Conservation (phyloP, 2,329 filamentous ascomycete species). For the Diplodia sapinea region DNA sequence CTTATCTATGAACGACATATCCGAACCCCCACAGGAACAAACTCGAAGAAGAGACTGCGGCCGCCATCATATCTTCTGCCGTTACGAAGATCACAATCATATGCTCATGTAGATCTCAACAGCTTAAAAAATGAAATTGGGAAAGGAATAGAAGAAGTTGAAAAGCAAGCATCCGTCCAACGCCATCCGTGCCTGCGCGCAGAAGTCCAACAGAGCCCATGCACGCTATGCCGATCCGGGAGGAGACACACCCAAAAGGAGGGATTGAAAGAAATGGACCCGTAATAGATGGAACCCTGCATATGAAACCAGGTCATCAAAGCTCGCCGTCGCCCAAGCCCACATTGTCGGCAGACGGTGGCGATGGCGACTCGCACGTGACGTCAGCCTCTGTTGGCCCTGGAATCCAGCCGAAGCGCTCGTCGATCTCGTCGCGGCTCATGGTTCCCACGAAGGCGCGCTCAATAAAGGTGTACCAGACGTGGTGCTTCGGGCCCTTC, state of each 20-base stretch:
- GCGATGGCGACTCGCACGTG: not conserved
- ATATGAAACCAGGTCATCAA: not conserved
- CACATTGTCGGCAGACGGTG: not conserved
- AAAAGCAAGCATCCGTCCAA: not conserved
- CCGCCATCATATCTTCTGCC: not conserved
- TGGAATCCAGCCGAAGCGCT: constrained; percentile 40
- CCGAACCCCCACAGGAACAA: not conserved
- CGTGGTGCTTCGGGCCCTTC: constrained; percentile 59
- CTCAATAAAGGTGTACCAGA: constrained; percentile 77
- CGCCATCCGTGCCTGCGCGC: constrained; percentile 2
- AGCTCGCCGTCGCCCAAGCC: constrained; percentile 23
- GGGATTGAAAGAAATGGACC: not conserved
- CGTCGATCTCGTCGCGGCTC: constrained; percentile 66
- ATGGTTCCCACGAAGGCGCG: constrained; percentile 81
- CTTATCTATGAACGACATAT: not conserved
- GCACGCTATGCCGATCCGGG: constrained; percentile 13
- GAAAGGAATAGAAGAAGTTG: not conserved
- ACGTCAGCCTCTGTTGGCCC: not conserved
- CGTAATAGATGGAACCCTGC: too few species aligned
- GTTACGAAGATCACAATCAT: not conserved
- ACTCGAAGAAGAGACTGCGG: not conserved
- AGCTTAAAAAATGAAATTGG: not conserved
- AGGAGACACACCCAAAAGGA: not conserved
- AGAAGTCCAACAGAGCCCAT: not conserved
- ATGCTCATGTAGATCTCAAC: not conserved